Percentiles rank a stretch among this genome's conserved stretches.
phyloP scores from a whole-genome alignment of 1,139 yeast genomes.

The Saccharomycopsis hybrid region DNA sequence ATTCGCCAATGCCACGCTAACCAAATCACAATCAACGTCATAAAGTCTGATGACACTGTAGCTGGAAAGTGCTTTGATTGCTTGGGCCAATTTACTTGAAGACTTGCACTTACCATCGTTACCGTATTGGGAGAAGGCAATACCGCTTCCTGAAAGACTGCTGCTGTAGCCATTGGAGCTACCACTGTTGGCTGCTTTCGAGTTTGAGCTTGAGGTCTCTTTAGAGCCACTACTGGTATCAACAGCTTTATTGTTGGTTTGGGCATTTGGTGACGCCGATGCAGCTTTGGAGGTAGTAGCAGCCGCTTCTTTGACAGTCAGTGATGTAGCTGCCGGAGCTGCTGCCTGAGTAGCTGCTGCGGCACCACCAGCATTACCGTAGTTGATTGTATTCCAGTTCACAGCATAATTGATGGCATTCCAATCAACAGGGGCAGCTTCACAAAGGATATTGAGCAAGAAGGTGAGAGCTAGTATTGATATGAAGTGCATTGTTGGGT shows the following conservation, averaged over 20 bases:
- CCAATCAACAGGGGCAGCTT: constrained; percentile 4
- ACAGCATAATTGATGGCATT: constrained; percentile 1
- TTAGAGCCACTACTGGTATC: neutral
- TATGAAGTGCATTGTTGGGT: neutral
- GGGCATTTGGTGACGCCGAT: neutral
- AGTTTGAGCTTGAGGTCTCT: constrained; percentile 20
- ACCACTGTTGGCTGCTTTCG: too few relatives aligned
- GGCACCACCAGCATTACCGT: constrained; percentile 1
- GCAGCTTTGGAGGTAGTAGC: constrained; percentile 9
- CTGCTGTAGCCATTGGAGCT: constrained; percentile 26
- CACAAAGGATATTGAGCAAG: neutral
- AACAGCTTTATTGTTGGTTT: neutral
- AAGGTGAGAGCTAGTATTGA: neutral
- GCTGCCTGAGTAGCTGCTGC: constrained; percentile 1
- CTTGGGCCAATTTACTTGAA: constrained; percentile 48
- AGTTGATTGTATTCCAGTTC: constrained; percentile 3
- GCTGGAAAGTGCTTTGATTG: constrained; percentile 46
- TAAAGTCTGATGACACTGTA: constrained; percentile 66
- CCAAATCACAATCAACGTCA: constrained; percentile 82
- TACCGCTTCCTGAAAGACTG: constrained; percentile 43
- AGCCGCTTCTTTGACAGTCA: constrained; percentile 9
- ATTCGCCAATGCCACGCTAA: constrained; percentile 53
- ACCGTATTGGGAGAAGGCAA: constrained; percentile 79
- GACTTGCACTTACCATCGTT: constrained; percentile 63
- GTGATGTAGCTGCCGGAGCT: constrained; percentile 9